phyloP scores from a whole-genome alignment of 2,329 filamentous ascomycete genomes.

The Colletotrichum lini region DNA sequence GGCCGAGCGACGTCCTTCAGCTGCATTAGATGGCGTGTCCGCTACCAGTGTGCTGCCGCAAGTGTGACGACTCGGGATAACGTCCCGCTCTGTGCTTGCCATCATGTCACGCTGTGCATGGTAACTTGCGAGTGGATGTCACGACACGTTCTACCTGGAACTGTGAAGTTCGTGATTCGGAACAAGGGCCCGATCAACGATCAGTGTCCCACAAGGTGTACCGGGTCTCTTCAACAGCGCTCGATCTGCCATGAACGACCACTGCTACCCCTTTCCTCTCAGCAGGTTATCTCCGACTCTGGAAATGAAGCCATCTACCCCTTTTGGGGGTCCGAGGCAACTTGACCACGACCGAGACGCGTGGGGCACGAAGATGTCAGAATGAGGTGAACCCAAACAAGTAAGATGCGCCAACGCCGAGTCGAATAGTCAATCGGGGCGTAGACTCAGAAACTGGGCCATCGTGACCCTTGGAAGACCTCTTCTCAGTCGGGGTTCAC shows the following conservation, averaged over 20 bases:
- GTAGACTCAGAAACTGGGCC: neutral
- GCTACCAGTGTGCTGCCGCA: constrained; percentile 1
- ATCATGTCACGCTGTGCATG: constrained; percentile 33
- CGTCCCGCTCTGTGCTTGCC: constrained; percentile 5
- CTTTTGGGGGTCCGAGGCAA: neutral
- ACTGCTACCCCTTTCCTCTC: no score
- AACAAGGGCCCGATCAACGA: no score
- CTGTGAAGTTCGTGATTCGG: no score
- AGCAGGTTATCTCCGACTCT: neutral
- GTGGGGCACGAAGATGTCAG: neutral
- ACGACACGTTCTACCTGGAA: constrained; percentile 7
- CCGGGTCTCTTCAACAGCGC: neutral
- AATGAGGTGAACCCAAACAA: neutral
- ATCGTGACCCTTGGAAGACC: no score
- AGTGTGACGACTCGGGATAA: constrained; percentile 26
- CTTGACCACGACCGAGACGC: no score
- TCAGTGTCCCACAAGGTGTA: no score
- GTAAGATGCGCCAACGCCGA: neutral
- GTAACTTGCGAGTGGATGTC: constrained; percentile 9
- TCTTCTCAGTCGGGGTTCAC: neutral
- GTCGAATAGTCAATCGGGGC: neutral
- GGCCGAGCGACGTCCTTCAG: neutral
- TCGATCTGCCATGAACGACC: no score
- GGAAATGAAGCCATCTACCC: neutral
- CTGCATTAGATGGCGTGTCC: neutral